These are phyloP conservation scores for Fusarium decemcellulare DNA, from an alignment of 2,329 filamentous ascomycete genomes.

Conservation along the genomic window DNA sequence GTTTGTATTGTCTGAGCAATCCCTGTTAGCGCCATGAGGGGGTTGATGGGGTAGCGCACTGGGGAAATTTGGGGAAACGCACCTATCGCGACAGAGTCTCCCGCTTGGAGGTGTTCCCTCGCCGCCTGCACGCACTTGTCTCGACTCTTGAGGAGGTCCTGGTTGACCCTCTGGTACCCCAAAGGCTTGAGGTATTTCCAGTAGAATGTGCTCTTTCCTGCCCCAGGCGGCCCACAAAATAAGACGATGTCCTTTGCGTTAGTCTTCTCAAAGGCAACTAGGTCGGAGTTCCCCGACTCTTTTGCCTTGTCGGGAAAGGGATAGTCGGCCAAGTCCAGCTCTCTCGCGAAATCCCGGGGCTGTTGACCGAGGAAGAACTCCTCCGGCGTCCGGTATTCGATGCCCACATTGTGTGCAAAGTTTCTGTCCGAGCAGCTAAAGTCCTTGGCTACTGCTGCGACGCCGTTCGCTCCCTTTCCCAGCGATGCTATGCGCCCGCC, in stretches of 20 bases:
- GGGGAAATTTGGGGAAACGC: conserved; percentile 53
- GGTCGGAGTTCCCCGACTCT: conserved; percentile 38
- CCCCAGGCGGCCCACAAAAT: conserved; percentile 89
- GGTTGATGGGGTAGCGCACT: conserved; percentile 26
- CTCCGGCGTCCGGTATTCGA: conserved; percentile 88
- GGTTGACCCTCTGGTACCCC: conserved; percentile 89
- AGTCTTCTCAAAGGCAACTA: conserved; percentile 69
- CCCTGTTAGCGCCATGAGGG: conserved; percentile 31
- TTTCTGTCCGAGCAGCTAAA: conserved; percentile 81
- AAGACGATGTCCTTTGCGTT: conserved; percentile 82
- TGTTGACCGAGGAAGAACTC: conserved; percentile 86
- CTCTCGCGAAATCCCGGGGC: conserved; percentile 74
- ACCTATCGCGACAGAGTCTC: conserved; percentile 84
- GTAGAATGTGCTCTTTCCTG: conserved; percentile 94
- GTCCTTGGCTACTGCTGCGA: conserved; percentile 61
- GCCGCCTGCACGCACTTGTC: conserved; percentile 82
- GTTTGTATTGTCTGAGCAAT: conserved; percentile 89
- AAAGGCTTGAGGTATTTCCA: conserved; percentile 82
- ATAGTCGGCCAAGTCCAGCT: conserved; percentile 79
- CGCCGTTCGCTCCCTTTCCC: conserved; percentile 38
- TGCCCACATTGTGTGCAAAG: conserved; percentile 86
- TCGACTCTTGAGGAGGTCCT: conserved; percentile 85
- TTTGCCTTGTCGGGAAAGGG: conserved; percentile 48
- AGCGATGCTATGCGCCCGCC: conserved; percentile 68
- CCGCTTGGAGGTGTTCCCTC: conserved; percentile 72